phyloP scores from a whole-genome alignment of 1,284 basidiomycete genomes.

The Ganoderma sinense region DNA sequence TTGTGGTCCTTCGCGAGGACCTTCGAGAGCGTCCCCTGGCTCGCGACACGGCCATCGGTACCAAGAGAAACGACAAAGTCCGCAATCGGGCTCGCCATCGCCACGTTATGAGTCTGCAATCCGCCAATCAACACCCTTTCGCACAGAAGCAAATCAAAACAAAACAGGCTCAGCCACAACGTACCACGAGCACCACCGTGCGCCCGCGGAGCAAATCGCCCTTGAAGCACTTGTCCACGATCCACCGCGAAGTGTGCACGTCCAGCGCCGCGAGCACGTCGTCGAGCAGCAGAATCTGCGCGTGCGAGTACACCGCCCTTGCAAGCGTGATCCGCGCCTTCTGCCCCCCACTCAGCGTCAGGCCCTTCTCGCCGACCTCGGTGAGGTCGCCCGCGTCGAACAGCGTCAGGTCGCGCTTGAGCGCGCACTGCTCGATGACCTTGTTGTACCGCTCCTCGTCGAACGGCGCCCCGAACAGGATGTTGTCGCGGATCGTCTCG shows the following conservation, averaged over 20 bases:
- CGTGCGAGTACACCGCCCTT: conserved; percentile 71
- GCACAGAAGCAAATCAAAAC: too few relatives aligned
- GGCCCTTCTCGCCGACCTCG: conserved; percentile 73
- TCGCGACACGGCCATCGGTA: conserved; percentile 55
- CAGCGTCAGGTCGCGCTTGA: conserved; percentile 67
- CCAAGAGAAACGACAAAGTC: conserved; percentile 67
- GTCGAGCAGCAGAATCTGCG: conserved; percentile 69
- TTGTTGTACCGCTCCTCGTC: conserved; percentile 53
- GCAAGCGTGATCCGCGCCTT: conserved; percentile 80
- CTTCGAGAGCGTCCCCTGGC: conserved; percentile 56
- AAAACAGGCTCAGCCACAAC: conserved; percentile 29
- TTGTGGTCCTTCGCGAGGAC: conserved; percentile 49
- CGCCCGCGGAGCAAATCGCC: conserved; percentile 73
- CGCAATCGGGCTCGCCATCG: conserved; percentile 69
- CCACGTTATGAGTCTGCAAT: conserved; percentile 73
- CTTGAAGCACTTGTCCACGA: conserved; percentile 78
- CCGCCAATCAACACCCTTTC: neutral
- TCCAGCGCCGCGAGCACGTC: conserved; percentile 68
- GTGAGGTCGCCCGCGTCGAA: conserved; percentile 80
- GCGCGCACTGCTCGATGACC: conserved; percentile 66
- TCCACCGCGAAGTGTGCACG: conserved; percentile 77
- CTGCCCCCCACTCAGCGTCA: conserved; percentile 77
- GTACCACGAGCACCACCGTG: conserved; percentile 76
- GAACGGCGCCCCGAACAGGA: conserved; percentile 51
- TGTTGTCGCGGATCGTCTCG: conserved; percentile 53